Percentiles rank a stretch among this genome's conserved stretches.
Evolutionary conservation across 2,329 filamentous ascomycete genomes (phyloP).

Genomic region (Lasiodiplodia theobromae): DNA sequence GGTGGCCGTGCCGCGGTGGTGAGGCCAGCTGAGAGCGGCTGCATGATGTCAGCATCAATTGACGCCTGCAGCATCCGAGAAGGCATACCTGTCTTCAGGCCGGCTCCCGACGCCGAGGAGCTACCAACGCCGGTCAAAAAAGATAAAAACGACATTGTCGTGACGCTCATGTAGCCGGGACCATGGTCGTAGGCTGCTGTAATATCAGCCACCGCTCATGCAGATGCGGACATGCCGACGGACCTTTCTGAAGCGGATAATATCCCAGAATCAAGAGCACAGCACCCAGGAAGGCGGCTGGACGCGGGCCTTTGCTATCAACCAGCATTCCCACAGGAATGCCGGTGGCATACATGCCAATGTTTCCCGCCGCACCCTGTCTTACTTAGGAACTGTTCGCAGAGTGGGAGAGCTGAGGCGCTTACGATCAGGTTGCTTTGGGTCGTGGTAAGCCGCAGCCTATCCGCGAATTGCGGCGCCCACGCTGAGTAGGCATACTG

Average conservation of each 20-base stretch:
- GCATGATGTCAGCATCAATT: conserved; percentile 37
- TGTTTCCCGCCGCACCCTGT: conserved; percentile 72
- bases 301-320: conserved; percentile 80
- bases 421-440: conserved; percentile 88
- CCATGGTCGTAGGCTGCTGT: conserved; percentile 74
- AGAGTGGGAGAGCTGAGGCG: conserved; percentile 27
- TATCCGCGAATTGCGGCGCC: conserved; percentile 93
- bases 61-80: background rate
- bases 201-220: conserved; percentile 37
- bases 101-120: conserved; percentile 86
- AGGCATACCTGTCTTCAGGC: conserved; percentile 74
- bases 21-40: conserved; percentile 89
- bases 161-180: conserved; percentile 62
- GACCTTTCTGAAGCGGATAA: conserved; percentile 75
- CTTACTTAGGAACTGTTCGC: conserved; percentile 40
- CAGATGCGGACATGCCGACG: conserved; percentile 19
- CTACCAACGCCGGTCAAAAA: conserved; percentile 88
- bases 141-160: conserved; percentile 77
- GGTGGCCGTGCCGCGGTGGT: conserved; percentile 89
- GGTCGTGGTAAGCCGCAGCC: conserved; percentile 86
- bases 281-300: conserved; percentile 78
- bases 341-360: conserved; percentile 93
- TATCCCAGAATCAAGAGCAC: conserved; percentile 80
- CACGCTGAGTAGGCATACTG: conserved; percentile 99
- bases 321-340: conserved; percentile 89